phyloP scores from a whole-genome alignment of 1,284 basidiomycete species.

The Ceratobasidium sp. region DNA sequence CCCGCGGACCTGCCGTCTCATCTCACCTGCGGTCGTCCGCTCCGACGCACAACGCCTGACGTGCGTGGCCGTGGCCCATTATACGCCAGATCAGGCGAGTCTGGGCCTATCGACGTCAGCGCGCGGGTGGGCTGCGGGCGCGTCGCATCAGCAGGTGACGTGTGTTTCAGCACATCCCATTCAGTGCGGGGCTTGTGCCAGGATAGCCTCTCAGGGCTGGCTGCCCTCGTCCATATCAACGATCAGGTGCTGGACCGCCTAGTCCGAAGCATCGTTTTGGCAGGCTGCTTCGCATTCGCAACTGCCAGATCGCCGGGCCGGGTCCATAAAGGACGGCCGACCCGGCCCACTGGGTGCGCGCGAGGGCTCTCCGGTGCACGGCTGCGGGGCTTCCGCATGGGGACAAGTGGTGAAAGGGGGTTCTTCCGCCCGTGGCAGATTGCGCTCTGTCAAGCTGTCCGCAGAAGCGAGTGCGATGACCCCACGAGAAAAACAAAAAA shows the following conservation, averaged over 20 bases:
- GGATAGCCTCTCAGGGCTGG: constrained; percentile 13
- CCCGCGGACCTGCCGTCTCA: neutral
- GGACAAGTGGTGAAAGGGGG: neutral
- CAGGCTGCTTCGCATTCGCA: constrained; percentile 13
- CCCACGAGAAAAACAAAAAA: constrained; percentile 11
- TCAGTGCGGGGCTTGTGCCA: neutral
- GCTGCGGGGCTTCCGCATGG: neutral
- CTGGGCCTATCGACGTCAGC: constrained; percentile 28
- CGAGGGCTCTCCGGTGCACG: neutral
- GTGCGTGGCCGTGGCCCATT: constrained; percentile 10
- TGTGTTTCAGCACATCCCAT: constrained; percentile 24
- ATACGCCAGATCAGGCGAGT: constrained; percentile 16
- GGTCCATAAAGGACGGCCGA: neutral
- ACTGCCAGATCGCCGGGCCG: constrained; percentile 7
- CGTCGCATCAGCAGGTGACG: constrained; percentile 11
- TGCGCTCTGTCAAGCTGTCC: neutral
- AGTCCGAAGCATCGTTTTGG: neutral
- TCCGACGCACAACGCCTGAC: constrained; percentile 24
- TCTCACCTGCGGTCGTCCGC: constrained; percentile 1
- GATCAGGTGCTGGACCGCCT: constrained; percentile 1
- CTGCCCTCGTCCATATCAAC: constrained; percentile 9
- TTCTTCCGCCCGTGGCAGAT: constrained; percentile 23
- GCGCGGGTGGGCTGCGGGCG: neutral
- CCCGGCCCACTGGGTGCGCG: neutral
- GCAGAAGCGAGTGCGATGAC: constrained; percentile 1